Base-by-base conservation (phyloP, 2,329 filamentous ascomycete species). In the Metarhizium sp. region DNA sequence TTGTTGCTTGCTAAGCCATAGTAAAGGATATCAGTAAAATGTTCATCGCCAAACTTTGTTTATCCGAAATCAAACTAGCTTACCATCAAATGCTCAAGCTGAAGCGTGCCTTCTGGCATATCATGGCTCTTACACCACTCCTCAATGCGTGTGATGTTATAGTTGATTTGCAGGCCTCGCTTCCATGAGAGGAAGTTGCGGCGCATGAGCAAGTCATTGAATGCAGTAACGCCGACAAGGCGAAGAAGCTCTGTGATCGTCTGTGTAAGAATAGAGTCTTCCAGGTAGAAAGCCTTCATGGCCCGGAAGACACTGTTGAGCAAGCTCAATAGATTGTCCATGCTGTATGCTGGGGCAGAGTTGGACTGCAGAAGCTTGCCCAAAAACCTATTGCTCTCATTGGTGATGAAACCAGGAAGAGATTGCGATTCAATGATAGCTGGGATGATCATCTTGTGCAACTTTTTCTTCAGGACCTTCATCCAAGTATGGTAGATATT, bases 401-500 rank as follows among this genome's bases (percentile, higher is more conserved):
- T 99, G 57, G 94, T 99, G 62, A 99, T 94, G 71, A 99, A 99
- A 63, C 94, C 94, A 52, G 94, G 94, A 59, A 99, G 84, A 29
- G 94, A 97, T 72, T 99, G 94, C 50, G 92, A 97, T 72, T 99
- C 94, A 67, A 99, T 99, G 70, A 99, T 99, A 55, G 94, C 94
- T 1, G 94, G 94, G 53, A 99, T 95, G 67, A 99, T 95, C 94
- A 99, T 99, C 82, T 97, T 97, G 66, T 95, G 90, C 60, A 99
- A 81, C 77, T 95, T 96, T 84, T 96, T 96, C 82, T 99, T 99
- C 67, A 99, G 77, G 56, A 96, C 90, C 80, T 99, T 99, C 94
- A 99, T 99, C 94, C 94, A 99, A 30, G 94, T 99, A 75, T 99
- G 94, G 74, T 99, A 99, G 66, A 99, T 99, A 78, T 99, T 99